Evolutionary conservation across 106 monocot species (phyloP), one percentile per base, ranked within the genome.

Genomic region (Hemerocallis citrina): DNA sequence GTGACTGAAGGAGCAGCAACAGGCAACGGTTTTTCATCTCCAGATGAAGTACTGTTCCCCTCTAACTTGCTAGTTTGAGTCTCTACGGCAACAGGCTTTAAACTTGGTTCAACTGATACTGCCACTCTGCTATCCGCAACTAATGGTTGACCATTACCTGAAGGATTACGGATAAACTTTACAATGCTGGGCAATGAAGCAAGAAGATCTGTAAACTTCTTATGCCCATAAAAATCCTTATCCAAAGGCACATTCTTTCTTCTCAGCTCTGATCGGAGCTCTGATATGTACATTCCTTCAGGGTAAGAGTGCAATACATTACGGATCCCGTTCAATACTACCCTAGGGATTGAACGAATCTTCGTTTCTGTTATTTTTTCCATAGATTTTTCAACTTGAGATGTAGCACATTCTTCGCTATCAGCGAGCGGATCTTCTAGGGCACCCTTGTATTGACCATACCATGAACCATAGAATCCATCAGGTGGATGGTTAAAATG

Each of bases 401-500:
- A 21, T 44, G n/a, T 38, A 22, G 40, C 15, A 37, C 39, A 16
- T 51, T 79, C 62, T 27, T 78, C 75, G 1, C 27, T 5, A 42
- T 57, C 65, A 0, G 22, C n/a, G 22, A 83, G 86, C n/a, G 86
- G 85, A 48, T 92, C 77, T 45, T 92, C 88, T 2, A 88, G 84
- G 33, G 22, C 34, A 20, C 77, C 92, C 36, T 73, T 98, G 59
- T 54, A 75, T 45, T 88, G 72, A 8, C 92, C 98, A 78, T 98
- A 92, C 98, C 98, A 98, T 16, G 98, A 98, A 35, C 73, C 77
- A 71, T 84, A 79, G 3, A 47, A 21, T 0, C 98, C 98, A 88
- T 98, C 92, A n/a, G 98, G 98, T 30, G 88, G 88, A 29, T 92
- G 65, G 22, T 92, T 98, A 51, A 85, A 88, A 71, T 85, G 81